Conservation (phyloP, 257 asterid species). For the Solanum arcanum region DNA sequence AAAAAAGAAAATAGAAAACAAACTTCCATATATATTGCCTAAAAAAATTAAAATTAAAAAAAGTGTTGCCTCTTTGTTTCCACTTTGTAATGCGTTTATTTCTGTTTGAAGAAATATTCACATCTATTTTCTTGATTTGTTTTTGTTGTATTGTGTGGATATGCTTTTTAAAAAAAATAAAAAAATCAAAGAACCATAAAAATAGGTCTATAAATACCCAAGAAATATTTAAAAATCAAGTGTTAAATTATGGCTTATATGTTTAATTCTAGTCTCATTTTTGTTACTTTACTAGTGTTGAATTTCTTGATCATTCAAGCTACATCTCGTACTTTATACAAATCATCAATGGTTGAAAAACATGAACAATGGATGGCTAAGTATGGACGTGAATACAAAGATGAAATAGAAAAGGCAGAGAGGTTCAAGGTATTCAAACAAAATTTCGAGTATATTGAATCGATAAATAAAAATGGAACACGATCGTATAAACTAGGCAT, state of each 20-base stretch:
- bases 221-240: neutral
- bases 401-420: conserved; percentile 10
- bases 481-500: conserved; percentile 17
- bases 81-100: neutral
- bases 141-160: neutral
- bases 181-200: neutral
- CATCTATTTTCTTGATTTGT: neutral
- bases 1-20: neutral
- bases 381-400: conserved; percentile 14
- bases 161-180: neutral
- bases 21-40: neutral
- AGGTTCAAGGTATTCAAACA: conserved; percentile 11
- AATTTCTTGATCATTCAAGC: neutral
- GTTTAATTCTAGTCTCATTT: neutral
- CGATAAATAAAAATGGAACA: neutral
- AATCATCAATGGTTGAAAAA: conserved; percentile 3
- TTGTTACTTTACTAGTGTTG: conserved; percentile 4
- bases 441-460: conserved; percentile 22
- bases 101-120: neutral
- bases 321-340: neutral
- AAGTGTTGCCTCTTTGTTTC: neutral
- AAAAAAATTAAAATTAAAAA: too few species aligned
- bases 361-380: conserved; percentile 24
- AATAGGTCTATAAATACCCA: neutral
- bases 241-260: neutral